phyloP scores from a whole-genome alignment of 306 rosid genomes.

The Corylus americana region DNA sequence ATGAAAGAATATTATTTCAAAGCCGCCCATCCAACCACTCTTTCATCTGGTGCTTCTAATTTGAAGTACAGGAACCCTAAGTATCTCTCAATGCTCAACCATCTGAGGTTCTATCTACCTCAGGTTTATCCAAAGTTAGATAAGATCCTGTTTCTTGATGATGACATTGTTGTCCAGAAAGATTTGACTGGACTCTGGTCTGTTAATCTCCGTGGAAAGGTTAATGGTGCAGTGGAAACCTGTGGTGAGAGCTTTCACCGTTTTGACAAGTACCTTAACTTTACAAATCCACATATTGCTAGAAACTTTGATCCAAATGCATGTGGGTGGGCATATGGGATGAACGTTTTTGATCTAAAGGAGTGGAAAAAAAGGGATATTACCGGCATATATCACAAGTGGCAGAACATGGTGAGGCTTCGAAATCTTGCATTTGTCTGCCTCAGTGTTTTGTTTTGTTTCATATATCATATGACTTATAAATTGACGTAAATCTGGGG shows the following conservation, averaged over 20 bases:
- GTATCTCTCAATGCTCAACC: constrained; percentile 97
- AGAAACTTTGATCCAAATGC: constrained; percentile 90
- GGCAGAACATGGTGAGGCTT: constrained; percentile 96
- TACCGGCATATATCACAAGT: constrained; percentile 92
- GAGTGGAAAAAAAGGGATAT: constrained; percentile 90
- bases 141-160: constrained; percentile 91
- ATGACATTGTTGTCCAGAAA: constrained; percentile 97
- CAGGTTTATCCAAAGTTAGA: constrained; percentile 90
- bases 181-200: constrained; percentile 85
- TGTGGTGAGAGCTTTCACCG: constrained; percentile 93
- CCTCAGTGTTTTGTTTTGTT: not conserved
- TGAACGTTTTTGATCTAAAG: constrained; percentile 91
- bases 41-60: constrained; percentile 77
- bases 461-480: not conserved
- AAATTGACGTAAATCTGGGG: not conserved
- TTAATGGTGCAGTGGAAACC: constrained; percentile 96
- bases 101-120: constrained; percentile 94
- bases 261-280: constrained; percentile 92
- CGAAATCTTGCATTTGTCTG: constrained; percentile 25
- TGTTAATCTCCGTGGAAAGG: constrained; percentile 81
- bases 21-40: constrained; percentile 75
- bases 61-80: constrained; percentile 96
- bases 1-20: constrained; percentile 95
- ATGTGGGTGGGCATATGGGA: constrained; percentile 98
- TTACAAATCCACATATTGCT: constrained; percentile 81